Percentiles rank a stretch among this genome's conserved stretches.
Evolutionary conservation across 352 stramenopile species (phyloP).

Genomic region (Phytophthora niederhauseri): DNA sequence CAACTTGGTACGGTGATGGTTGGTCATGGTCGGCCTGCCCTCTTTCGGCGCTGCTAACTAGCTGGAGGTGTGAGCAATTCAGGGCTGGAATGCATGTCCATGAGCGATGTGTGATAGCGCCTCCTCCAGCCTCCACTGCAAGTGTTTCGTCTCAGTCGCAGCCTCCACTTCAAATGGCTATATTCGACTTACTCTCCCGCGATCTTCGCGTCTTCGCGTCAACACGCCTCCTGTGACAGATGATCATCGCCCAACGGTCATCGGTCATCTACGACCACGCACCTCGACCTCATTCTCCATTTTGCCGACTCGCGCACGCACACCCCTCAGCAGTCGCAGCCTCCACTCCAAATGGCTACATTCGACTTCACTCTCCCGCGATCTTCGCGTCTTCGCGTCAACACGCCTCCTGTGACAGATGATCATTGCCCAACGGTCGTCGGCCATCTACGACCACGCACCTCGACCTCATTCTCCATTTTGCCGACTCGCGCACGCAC

Average conservation of each 20-base stretch:
- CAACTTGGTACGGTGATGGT: neutral
- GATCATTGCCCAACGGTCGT: too few species aligned
- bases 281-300: too few species aligned
- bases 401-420: too few species aligned
- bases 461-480: constrained; percentile 1
- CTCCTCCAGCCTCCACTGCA: too few species aligned
- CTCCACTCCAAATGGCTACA: too few species aligned
- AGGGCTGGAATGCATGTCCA: neutral
- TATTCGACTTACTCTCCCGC: neutral
- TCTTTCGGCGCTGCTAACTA: neutral
- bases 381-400: too few species aligned
- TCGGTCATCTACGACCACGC: neutral
- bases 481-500: neutral
- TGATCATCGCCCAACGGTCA: constrained; percentile 8
- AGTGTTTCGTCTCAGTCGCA: too few species aligned
- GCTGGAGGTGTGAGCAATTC: neutral
- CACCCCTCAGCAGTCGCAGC: too few species aligned
- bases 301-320: too few species aligned
- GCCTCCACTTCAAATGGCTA: neutral
- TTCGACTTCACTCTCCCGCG: neutral
- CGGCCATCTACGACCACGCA: neutral
- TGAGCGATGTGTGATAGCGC: neutral
- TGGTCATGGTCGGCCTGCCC: neutral
- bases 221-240: neutral
- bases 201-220: constrained; percentile 11